Base-by-base conservation (phyloP, 2,329 filamentous ascomycete species). In the Fusarium paranaense region DNA sequence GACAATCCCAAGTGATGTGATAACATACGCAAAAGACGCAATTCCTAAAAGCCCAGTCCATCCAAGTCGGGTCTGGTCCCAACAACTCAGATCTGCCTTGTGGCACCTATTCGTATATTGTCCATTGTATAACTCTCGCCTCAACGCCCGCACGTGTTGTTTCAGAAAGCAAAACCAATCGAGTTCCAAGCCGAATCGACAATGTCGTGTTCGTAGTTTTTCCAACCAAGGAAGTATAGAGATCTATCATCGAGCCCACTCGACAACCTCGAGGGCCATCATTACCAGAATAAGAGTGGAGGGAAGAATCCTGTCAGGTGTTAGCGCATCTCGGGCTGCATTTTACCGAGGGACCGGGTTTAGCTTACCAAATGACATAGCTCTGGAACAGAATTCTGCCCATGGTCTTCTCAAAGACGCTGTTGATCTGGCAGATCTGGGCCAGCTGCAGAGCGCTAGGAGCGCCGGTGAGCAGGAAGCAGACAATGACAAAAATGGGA, bases 381-480 rank as follows among this genome's bases (percentile, higher is more conserved):
- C 96, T 98, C 86, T 98, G 96, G 86, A 98, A 98, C 60, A 98
- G 85, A 66, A 99, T 89, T 82, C 91, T 94, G 71, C 94, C 94
- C 95, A 99, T 98, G 58, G 97, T 95, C 20, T 93, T 91, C 87
- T 98, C 96, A 82, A 95, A 99, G 11, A 99, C 97, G 72, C 93
- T 93, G 83, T 99, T 99, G 85, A 98, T 94, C 87, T 98, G 97
- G 85, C 97, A 99, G 70, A 99, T 99, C 85, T 99, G 97, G 8
- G 97, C 96, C 80, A 99, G 86, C 84, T 99, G 97, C 73, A 99
- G 87, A 30, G 97, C 97, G 72, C 93, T 97, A 7, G 97, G 97
- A 4, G 97, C 97, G 38, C 97, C 97, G 0, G 95, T 96, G 75
- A 99, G 93, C 74, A 99, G 87, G 88, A 98, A 99, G 85, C 95